Conservation (phyloP, 495 filamentous ascomycete genomes). For the Symbiotaphrina buchneri region DNA sequence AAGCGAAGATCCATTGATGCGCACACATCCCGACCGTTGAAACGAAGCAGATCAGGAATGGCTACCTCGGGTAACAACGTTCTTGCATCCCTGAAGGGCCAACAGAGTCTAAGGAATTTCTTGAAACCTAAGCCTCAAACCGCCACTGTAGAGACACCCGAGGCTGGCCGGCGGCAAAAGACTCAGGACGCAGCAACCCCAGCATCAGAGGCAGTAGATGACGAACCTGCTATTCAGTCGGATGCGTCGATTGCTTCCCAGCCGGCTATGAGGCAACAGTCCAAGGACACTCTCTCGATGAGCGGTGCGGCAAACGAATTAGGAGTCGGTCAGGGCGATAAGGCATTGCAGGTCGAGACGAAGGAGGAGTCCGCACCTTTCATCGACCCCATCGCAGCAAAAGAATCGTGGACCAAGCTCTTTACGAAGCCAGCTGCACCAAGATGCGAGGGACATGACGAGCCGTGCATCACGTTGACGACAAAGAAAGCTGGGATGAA, state of each 20-base stretch:
- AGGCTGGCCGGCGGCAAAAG: no score
- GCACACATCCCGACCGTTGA: conserved; percentile 11
- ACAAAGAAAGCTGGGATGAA: conserved; percentile 83
- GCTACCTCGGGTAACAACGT: conserved; percentile 6
- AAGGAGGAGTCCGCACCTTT: conserved; percentile 9
- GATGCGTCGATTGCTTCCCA: no score
- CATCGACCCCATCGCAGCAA: conserved; percentile 47
- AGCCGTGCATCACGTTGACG: conserved; percentile 57
- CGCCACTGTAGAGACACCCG: background rate
- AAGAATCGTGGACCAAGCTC: conserved; percentile 71
- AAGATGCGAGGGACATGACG: conserved; percentile 60
- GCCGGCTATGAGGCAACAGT: no score
- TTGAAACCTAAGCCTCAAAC: conserved; percentile 34
- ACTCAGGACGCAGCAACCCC: background rate
- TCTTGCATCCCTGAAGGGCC: conserved; percentile 25
- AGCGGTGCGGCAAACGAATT: no score
- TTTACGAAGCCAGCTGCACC: conserved; percentile 56
- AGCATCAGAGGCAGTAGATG: background rate
- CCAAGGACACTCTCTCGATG: no score
- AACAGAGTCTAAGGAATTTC: conserved; percentile 65
- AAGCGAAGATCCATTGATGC: no score
- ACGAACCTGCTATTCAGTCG: no score
- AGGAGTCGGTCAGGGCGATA: no score
- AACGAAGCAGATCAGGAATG: conserved; percentile 23
- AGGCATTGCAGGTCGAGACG: background rate